These are phyloP conservation scores for Pelargonium myrrhifolium DNA, from an alignment of 441 rosid genomes.

Conservation along the genomic window DNA sequence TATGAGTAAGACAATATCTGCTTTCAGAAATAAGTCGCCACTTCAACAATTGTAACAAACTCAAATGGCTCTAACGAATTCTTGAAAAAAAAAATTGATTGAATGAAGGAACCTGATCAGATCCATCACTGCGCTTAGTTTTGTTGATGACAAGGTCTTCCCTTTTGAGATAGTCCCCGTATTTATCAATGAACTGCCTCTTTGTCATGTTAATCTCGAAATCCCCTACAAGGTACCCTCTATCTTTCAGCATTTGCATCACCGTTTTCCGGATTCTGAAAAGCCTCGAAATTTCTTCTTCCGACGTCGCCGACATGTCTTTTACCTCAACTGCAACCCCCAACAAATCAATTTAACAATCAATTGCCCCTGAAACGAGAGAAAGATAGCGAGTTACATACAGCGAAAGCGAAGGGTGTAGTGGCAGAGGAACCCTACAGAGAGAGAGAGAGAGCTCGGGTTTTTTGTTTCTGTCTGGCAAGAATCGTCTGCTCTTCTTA, in stretches of 20 bases:
- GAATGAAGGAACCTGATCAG: conserved; percentile 48
- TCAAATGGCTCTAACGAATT: not conserved
- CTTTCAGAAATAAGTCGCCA: not conserved
- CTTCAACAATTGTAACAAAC: not conserved
- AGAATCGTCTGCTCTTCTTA: too few relatives aligned
- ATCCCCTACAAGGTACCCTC: conserved; percentile 62
- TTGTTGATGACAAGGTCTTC: conserved; percentile 76
- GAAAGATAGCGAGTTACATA: too few relatives aligned
- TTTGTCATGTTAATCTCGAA: conserved; percentile 48
- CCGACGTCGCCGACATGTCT: conserved; percentile 22
- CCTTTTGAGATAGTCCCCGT: conserved; percentile 73
- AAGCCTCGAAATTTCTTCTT: conserved; percentile 61
- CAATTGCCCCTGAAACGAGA: too few relatives aligned
- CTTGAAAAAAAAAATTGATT: not conserved
- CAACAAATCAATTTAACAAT: too few relatives aligned
- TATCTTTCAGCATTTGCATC: conserved; percentile 75
- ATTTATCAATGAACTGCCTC: conserved; percentile 46
- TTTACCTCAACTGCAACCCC: not conserved
- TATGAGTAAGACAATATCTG: too few relatives aligned
- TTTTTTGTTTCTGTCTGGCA: too few relatives aligned
- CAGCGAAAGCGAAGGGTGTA: too few relatives aligned
- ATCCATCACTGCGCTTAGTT: conserved; percentile 37
- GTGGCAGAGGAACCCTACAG: too few relatives aligned
- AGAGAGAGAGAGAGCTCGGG: too few relatives aligned
- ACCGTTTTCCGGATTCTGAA: conserved; percentile 60